These are phyloP conservation scores for Fusarium goolgardi DNA, from an alignment of 2,329 filamentous ascomycete genomes.

Conservation along the genomic window DNA sequence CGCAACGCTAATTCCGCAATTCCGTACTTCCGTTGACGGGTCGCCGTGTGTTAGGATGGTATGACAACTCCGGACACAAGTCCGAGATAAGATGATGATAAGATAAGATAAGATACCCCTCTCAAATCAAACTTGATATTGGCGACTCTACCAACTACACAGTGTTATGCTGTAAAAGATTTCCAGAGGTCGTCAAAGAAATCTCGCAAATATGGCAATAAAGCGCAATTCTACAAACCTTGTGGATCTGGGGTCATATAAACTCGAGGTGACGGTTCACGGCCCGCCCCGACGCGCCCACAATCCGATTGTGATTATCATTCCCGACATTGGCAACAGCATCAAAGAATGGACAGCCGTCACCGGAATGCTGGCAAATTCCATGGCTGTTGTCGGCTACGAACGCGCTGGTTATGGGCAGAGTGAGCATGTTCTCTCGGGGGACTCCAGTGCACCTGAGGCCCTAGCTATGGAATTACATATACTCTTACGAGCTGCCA, in stretches of 20 bases:
- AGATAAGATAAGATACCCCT: background rate
- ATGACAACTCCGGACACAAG: background rate
- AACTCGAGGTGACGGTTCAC: slow-evolving; percentile 8
- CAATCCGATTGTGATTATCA: slow-evolving; percentile 28
- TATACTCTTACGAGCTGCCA: slow-evolving; percentile 10
- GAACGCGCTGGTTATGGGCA: slow-evolving; percentile 25
- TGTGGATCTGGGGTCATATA: slow-evolving; percentile 3
- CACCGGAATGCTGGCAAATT: slow-evolving; percentile 6
- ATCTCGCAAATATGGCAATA: background rate
- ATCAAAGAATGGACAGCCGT: slow-evolving; percentile 31
- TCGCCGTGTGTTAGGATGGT: background rate
- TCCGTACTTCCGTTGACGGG: background rate
- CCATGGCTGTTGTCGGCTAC: slow-evolving; percentile 21
- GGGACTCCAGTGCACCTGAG: background rate
- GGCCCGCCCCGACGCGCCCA: slow-evolving; percentile 31
- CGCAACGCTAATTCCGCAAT: background rate
- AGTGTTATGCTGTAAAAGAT: background rate
- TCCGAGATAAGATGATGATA: background rate
- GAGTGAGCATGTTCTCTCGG: slow-evolving; percentile 1
- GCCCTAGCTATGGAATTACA: slow-evolving; percentile 24
- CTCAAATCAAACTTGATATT: background rate
- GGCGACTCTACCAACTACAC: background rate
- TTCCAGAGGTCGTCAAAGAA: background rate
- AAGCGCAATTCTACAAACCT: background rate
- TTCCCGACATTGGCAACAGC: slow-evolving; percentile 24